Conservation (phyloP, 176 grass and related monocot species). For the Lolium perenne region DNA sequence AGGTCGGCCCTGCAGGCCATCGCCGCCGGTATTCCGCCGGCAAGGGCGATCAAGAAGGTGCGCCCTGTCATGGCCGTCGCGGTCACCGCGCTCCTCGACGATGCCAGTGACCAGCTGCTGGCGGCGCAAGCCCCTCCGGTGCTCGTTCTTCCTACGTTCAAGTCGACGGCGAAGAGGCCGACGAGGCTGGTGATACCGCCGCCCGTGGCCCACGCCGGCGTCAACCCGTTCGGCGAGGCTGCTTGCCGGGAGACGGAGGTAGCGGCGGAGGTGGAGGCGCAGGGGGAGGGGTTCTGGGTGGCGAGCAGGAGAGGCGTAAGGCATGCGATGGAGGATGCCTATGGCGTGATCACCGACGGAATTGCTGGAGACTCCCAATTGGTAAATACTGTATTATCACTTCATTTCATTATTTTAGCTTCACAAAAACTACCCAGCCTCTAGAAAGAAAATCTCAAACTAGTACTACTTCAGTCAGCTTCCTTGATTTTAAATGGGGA, state of each 20-base stretch:
- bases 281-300: slow-evolving; percentile 62
- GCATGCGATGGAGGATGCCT: slow-evolving; percentile 81
- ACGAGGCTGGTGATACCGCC: slow-evolving; percentile 65
- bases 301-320: slow-evolving; percentile 62
- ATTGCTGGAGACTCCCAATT: slow-evolving; percentile 39
- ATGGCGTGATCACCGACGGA: slow-evolving; percentile 40
- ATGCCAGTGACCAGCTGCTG: not conserved
- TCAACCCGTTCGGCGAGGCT: slow-evolving; percentile 30
- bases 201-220: not conserved
- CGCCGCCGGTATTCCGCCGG: not conserved
- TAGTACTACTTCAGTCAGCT: not conserved
- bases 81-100: not conserved
- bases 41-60: not conserved
- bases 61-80: not conserved
- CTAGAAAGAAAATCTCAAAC: not conserved
- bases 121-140: not conserved
- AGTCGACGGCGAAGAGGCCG: slow-evolving; percentile 42
- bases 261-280: slow-evolving; percentile 43
- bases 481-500: not conserved
- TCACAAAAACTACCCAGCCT: not conserved
- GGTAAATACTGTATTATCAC: slow-evolving; percentile 44
- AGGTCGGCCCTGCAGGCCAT: not conserved
- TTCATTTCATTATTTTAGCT: not conserved
- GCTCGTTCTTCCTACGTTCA: slow-evolving; percentile 9
- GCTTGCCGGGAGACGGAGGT: slow-evolving; percentile 35